These are phyloP conservation scores for Trametes maxima DNA, from an alignment of 768 basidiomycete genomes.

Conservation along the genomic window DNA sequence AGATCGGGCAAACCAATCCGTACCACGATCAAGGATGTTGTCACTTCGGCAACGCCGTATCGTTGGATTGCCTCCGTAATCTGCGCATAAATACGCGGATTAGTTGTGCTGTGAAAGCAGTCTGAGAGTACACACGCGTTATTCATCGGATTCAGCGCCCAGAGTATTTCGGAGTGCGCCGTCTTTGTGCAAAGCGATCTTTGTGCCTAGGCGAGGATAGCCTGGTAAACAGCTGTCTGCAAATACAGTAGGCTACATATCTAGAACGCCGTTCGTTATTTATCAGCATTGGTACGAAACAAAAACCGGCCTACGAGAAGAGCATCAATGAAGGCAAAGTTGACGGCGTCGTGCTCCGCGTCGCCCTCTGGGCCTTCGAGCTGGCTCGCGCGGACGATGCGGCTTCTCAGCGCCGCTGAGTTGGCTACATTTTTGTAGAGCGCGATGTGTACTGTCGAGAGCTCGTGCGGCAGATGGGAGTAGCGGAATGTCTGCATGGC, in stretches of 20 bases:
- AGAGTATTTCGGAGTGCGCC: slow-evolving; percentile 90
- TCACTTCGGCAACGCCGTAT: slow-evolving; percentile 77
- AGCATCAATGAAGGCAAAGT: slow-evolving; percentile 91
- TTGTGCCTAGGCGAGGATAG: slow-evolving; percentile 68
- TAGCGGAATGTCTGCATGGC: slow-evolving; percentile 59
- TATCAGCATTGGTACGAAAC: background rate
- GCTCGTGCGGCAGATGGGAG: slow-evolving; percentile 49
- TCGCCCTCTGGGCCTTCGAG: slow-evolving; percentile 63
- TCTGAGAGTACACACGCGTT: slow-evolving; percentile 52
- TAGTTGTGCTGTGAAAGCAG: background rate
- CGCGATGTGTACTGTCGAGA: slow-evolving; percentile 54
- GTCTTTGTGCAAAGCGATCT: slow-evolving; percentile 76
- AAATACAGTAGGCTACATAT: slow-evolving; percentile 83
- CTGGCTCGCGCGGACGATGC: slow-evolving; percentile 73
- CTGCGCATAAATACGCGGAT: slow-evolving; percentile 40
- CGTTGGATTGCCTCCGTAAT: slow-evolving; percentile 87
- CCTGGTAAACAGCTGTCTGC: slow-evolving; percentile 82
- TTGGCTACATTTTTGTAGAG: slow-evolving; percentile 71
- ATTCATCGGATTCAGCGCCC: slow-evolving; percentile 81
- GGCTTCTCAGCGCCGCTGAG: slow-evolving; percentile 55
- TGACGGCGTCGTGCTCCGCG: slow-evolving; percentile 71
- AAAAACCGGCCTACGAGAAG: slow-evolving; percentile 58
- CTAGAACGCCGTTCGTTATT: slow-evolving; percentile 41
- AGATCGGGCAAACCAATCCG: slow-evolving; percentile 53
- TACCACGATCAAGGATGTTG: slow-evolving; percentile 70